Evolutionary conservation across 2,329 filamentous ascomycete genomes (phyloP).

Genomic region (Ophiostoma australiae): DNA sequence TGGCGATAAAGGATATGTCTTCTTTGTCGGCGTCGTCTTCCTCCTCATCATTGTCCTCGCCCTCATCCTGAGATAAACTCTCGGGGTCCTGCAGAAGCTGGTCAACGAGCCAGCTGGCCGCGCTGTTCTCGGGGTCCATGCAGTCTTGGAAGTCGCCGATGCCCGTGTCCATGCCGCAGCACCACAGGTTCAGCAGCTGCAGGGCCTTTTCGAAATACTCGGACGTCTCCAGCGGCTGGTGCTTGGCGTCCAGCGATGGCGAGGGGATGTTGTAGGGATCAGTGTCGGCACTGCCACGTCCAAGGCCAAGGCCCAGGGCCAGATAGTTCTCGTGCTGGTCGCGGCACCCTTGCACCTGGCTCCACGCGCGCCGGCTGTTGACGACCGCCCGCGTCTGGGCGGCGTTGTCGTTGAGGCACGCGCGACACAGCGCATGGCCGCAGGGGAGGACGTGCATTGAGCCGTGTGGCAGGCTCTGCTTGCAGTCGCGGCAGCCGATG

Average conservation of each 20-base stretch:
- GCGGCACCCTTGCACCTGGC: not conserved
- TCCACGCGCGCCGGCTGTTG: not conserved
- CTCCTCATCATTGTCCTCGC: no score
- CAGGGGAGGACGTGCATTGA: conserved; percentile 23
- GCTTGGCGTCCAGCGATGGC: not conserved
- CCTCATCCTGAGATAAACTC: no score
- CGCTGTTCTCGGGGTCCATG: conserved; percentile 6
- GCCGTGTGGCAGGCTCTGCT: not conserved
- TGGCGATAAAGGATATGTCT: not conserved
- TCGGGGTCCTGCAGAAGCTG: conserved; percentile 18
- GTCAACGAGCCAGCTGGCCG: conserved; percentile 15
- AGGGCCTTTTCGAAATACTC: not conserved
- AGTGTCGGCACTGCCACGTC: not conserved
- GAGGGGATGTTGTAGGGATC: not conserved
- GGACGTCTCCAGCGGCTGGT: not conserved
- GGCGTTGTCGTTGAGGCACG: conserved; percentile 20
- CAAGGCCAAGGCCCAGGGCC: not conserved
- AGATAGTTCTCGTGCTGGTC: not conserved
- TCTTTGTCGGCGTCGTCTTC: no score
- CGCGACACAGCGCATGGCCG: conserved; percentile 24
- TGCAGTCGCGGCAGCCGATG: conserved; percentile 20
- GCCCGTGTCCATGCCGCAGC: conserved; percentile 19
- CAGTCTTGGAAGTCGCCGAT: conserved; percentile 16
- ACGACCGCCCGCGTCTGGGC: not conserved
- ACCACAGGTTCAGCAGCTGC: conserved; percentile 4